A percentile compares a stretch with the other conserved stretches of the same genome.
Evolutionary conservation across 1,284 basidiomycete species (phyloP).

Genomic region (Ceratobasidium sp.): DNA sequence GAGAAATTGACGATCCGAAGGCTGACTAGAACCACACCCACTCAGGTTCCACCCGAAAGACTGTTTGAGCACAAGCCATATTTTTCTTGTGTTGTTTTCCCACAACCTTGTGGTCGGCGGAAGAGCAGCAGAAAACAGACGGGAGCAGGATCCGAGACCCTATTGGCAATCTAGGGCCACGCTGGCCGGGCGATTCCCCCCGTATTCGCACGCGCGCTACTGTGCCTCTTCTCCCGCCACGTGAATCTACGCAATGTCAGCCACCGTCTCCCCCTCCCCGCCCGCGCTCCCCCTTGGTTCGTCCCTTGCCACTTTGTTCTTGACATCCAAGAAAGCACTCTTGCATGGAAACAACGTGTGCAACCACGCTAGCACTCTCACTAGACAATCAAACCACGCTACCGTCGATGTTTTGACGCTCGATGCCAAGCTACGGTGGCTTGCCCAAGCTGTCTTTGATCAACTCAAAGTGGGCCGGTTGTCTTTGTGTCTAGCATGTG

Average conservation of each 20-base stretch:
- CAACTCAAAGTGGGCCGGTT: slow-evolving; percentile 72
- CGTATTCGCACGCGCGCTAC: not conserved
- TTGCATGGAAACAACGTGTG: slow-evolving; percentile 81
- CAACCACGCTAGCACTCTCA: slow-evolving; percentile 61
- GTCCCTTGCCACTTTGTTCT: slow-evolving; percentile 74
- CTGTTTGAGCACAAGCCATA: slow-evolving; percentile 23
- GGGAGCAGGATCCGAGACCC: slow-evolving; percentile 29
- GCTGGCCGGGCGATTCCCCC: slow-evolving; percentile 3
- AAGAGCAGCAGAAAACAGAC: slow-evolving; percentile 14
- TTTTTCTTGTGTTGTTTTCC: slow-evolving; percentile 29
- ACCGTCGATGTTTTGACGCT: slow-evolving; percentile 78
- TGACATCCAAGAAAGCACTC: slow-evolving; percentile 82
- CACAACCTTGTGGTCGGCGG: slow-evolving; percentile 34
- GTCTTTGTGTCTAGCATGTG: not conserved
- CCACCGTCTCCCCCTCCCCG: slow-evolving; percentile 28
- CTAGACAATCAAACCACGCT: slow-evolving; percentile 59
- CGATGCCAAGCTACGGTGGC: slow-evolving; percentile 82
- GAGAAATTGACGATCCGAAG: slow-evolving; percentile 47
- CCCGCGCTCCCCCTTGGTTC: slow-evolving; percentile 13
- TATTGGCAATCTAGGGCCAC: slow-evolving; percentile 19
- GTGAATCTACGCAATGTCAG: slow-evolving; percentile 43
- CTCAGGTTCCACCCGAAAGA: slow-evolving; percentile 33
- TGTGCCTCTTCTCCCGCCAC: slow-evolving; percentile 21
- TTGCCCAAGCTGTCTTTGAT: slow-evolving; percentile 75
- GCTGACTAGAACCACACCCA: slow-evolving; percentile 32